These are phyloP conservation scores for Apodospora peruviana DNA, from an alignment of 495 filamentous ascomycete species.

Conservation along the genomic window DNA sequence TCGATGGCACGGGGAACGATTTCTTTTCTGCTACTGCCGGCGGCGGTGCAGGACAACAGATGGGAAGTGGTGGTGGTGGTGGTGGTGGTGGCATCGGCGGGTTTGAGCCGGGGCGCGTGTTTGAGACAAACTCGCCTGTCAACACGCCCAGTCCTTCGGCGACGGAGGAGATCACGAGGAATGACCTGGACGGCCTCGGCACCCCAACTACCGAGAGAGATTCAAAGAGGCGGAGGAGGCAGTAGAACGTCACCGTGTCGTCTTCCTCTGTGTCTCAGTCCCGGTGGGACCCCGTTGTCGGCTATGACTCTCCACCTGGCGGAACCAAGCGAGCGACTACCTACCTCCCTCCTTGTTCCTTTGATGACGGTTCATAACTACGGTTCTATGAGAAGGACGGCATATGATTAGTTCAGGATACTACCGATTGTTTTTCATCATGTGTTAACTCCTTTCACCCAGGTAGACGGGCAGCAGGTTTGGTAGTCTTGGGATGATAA, in stretches of 20 bases:
- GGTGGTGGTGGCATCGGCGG: background rate
- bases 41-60: background rate
- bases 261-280: background rate
- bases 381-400: too few species aligned
- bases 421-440: too few species aligned
- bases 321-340: too few species aligned
- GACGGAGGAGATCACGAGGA: slow-evolving; percentile 39
- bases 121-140: slow-evolving; percentile 26
- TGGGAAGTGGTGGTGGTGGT: background rate
- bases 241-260: slow-evolving; percentile 3
- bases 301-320: too few species aligned
- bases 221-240: slow-evolving; percentile 33
- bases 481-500: too few species aligned
- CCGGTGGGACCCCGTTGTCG: too few species aligned
- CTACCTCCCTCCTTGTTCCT: too few species aligned
- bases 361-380: too few species aligned
- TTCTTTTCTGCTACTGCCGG: background rate
- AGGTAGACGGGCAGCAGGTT: too few species aligned
- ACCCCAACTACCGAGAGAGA: slow-evolving; percentile 29
- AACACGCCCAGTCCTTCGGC: slow-evolving; percentile 40
- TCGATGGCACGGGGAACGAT: slow-evolving; percentile 15
- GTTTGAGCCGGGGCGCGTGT: slow-evolving; percentile 21
- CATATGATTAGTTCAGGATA: too few species aligned
- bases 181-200: slow-evolving; percentile 22
- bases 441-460: too few species aligned